Conservation (phyloP, 306 rosid species). For the Abrus precatorius region DNA sequence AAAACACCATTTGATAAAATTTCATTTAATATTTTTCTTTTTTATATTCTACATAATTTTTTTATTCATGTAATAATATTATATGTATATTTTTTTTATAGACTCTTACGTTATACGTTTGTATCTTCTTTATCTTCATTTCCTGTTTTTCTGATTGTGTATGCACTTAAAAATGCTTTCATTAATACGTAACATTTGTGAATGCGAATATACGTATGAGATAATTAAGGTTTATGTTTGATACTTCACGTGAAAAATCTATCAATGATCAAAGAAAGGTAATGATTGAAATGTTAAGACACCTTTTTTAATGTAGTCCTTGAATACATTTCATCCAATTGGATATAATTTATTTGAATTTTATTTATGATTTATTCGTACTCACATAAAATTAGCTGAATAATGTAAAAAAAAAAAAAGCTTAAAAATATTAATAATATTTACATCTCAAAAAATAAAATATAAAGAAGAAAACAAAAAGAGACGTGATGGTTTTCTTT, state of each 20-base stretch:
- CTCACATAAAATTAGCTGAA: neutral
- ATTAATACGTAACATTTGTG: neutral
- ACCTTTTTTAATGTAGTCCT: neutral
- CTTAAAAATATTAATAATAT: neutral
- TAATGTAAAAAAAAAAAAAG: neutral
- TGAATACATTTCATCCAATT: neutral
- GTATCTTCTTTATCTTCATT: no score
- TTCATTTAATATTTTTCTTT: no score
- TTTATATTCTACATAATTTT: neutral
- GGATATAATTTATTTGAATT: neutral
- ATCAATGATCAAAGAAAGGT: neutral
- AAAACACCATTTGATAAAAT: no score
- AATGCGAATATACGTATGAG: neutral
- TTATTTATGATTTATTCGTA: neutral
- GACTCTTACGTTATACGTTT: neutral
- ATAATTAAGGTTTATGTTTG: neutral
- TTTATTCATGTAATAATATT: neutral
- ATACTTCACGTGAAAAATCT: neutral
- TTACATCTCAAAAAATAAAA: neutral
- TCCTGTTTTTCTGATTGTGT: neutral
- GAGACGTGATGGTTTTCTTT: neutral
- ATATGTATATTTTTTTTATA: no score
- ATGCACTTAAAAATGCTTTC: neutral
- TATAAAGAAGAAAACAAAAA: neutral
- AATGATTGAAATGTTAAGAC: neutral